Base-by-base conservation (phyloP, 129 eudicot species). In the Saussurea involucrata region DNA sequence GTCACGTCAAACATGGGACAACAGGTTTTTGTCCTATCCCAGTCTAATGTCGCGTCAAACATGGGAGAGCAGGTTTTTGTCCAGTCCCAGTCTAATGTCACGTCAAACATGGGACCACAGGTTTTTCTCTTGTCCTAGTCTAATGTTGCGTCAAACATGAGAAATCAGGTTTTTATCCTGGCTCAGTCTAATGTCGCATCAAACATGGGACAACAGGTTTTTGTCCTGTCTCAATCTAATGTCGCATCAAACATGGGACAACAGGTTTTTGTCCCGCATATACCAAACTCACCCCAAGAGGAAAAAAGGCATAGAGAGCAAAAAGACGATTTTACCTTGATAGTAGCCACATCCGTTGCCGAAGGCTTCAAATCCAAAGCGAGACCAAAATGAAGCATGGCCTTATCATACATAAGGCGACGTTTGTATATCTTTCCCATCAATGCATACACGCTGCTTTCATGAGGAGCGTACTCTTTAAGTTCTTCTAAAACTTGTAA, bases 331-430 rank as follows among this genome's bases (percentile, higher is more conserved):
- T 4, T 32, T 12, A 95, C 99, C 99, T 95, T 95, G 40, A 95
- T 95, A 65, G 89, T 80, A 79, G 99, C 97, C 68, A 95, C 99
- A 84, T 95, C 99, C 0, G 99, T 85, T 44, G 99, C 96, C 27
- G 99, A 86, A 80, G 99, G 99, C 84, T 95, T 95, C 85, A 95
- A 77, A 86, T 95, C 99, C 86, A 95, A 83, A 34, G 97, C 97
- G 13, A 90, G 82, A 83, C 99, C 99, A 85, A 95, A 95, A 85
- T 95, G 92, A 84, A 90, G 97, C 99, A 95, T 95, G 25, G 99
- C 97, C 75, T 86, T 84, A 74, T 89, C 97, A 46, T 87, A 85
- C 95, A 85, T 87, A 66, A 83, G 88, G 4, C 83, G 88, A 22
- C 88, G 78, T 86, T 95, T 95, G 64, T 90, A 95, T 68, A 95